Base-by-base conservation (phyloP, 257 asterid genomes). In the Misopates orontium region DNA sequence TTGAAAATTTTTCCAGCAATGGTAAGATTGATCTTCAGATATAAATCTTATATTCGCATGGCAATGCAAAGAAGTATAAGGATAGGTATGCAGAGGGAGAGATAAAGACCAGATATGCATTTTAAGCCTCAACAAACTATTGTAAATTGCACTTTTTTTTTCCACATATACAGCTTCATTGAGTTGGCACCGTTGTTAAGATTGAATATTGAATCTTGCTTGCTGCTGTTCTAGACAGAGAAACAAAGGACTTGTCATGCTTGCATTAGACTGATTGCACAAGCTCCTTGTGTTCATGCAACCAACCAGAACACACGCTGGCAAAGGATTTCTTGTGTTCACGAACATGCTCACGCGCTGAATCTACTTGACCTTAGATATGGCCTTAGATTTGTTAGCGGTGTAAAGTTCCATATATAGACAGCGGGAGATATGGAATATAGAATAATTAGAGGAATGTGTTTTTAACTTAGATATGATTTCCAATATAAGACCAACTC, bases 191-290 rank as follows among this genome's bases (percentile, higher is more conserved):
- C 64, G 55, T 23, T 54, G 10, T 7, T 3, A 53, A 44, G 45
- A 55, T 55, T 4, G 45, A 55, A 56, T 24, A 10, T 22, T 17
- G 45, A 55, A 56, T 17, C 3, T 40, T 12, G n/a, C 22, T 31
- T 24, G 25, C n/a, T 18, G 69, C 16, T 50, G 59, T 49, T 32
- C 13, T 22, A 21, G 21, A 21, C 5, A 28, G 22, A 36, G 40
- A 41, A 53, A 36, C 52, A 65, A 65, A 17, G 21, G 69, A n/a
- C 25, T 24, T 28, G 4, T 48, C 58, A 63, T 63, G 69, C 59
- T 48, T 24, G 28, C 31, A 28, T 36, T 36, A 40, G 14, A 42
- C 14, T 4, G 22, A 50, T 8, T 62, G 6, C 41, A 14, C 7
- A 14, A n/a, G 23, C 44, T 62, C 20, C n/a, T 0, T 28, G 49